Evolutionary conservation across 495 filamentous ascomycete genomes (phyloP), one percentile per base, ranked within the genome.

Genomic region (Podospora australis): DNA sequence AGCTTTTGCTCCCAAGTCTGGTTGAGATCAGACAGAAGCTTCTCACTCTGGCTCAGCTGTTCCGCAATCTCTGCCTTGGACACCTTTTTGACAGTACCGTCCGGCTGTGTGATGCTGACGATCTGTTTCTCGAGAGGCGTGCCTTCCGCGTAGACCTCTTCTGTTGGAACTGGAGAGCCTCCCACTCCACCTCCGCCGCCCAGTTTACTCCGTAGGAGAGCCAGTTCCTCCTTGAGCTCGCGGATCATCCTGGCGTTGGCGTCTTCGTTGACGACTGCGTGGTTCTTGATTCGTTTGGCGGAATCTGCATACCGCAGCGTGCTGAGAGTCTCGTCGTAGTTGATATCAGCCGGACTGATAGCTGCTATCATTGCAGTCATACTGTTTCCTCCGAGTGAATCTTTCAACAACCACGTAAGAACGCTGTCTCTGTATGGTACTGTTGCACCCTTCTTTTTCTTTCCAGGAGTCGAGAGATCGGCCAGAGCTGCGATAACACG

Each of bases 341-440:
- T 99, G 73, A 99, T 97, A 69, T 99, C 92, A 45, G 92, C 92
- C 4, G 92, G 92, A 45, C 90, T 96, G 60, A 98, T 97, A 29
- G 92, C 92, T 39, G 92, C 92, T 70, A 98, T 98, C 92, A 98
- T 98, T 39, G 92, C 94, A 16, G 92, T 98, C 86, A 98, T 91
- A 60, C 92, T 97, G 70, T 99, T 99, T 48, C 94, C 94, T 61
- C 94, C 94, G 8, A 99, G 73, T 2, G 92, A 97, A 64, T 99
- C 94, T 57, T 99, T 97, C 51, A 99, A 69, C 22, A 99, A 70
- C 94, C 94, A 99, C 11, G 94, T 99, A 50, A 99, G 70, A 38
- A 97, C 80, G 50, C 88, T 94, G 71, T 99, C 94, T 79, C 94
- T 86, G 65, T 99, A 99, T 2, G 94, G 94, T 1, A 99, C 91